Base-by-base conservation (phyloP, 805 yeast species). In the Schizosaccharomyces lindneri region DNA sequence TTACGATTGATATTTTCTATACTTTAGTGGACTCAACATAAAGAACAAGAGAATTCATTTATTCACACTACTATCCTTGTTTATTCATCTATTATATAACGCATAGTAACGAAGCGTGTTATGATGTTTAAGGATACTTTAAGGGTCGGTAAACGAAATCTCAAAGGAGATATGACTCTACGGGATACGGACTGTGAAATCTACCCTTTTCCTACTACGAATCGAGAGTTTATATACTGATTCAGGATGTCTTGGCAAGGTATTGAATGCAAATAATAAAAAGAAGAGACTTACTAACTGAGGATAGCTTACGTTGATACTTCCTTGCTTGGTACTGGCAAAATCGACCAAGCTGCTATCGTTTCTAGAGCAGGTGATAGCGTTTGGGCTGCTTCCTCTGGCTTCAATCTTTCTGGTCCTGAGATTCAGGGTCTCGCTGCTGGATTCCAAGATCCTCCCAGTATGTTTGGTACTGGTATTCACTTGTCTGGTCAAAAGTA, bases 291-390 rank as follows among this genome's bases (percentile, higher is more conserved):
- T 29, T 5, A n/a, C 59, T 43, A 41, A 43, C 55, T 39, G 19
- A 41, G 55, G 61, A 59, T 63, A 88, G 97, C 97, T 64, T 93
- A 93, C 79, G 88, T 96, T 62, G 97, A 93, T 72, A 90, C 88
- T 75, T 59, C 61, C 29, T 81, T 93, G 67, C 75, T 85, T 66
- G 85, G 83, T 62, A 85, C 97, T 61, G 87, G 87, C 65, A 87
- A 86, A 72, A 78, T 93, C 66, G 97, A 90, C 75, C 82, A 82
- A 72, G 96, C 97, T 43, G 93, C 94, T 55, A 81, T 93, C 66
- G 89, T 85, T 74, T 89, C 97, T 9, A 84, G 85, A 66, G 95
- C 94, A 15, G 98, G 98, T 59, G 95, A 89, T 72, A 79, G 95
- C 24, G 79, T 82, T 61, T 93, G 98, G 98, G 97, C 97, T 27